Conservation (phyloP, 192 early-diverging fungal genomes). For the Linnemannia zychae region DNA sequence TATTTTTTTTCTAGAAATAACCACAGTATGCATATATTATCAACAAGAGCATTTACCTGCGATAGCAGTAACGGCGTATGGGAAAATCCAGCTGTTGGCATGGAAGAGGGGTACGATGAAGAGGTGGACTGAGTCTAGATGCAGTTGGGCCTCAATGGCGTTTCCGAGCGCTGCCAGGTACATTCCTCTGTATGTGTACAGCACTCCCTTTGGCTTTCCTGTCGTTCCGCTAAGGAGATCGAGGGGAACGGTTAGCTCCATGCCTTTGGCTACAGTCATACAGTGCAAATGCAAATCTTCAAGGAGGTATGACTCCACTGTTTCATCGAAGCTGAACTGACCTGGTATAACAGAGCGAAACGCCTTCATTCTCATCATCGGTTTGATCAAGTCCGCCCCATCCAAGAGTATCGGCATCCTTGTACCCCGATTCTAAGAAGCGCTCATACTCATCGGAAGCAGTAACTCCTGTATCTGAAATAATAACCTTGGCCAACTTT, state of each 20-base stretch:
- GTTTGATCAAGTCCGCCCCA: conserved; percentile 64
- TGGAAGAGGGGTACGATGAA: conserved; percentile 73
- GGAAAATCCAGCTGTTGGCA: conserved; percentile 60
- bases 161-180: conserved; percentile 65
- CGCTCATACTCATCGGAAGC: conserved; percentile 64
- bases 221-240: conserved; percentile 62
- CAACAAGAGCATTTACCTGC: conserved; percentile 25
- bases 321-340: too few relatives aligned
- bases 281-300: too few relatives aligned
- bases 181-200: conserved; percentile 66
- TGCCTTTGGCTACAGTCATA: too few relatives aligned
- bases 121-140: conserved; percentile 61
- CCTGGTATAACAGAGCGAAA: conserved; percentile 71
- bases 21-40: not conserved
- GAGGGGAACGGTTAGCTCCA: not conserved
- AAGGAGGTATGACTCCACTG: too few relatives aligned
- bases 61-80: conserved; percentile 48
- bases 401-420: conserved; percentile 35
- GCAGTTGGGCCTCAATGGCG: conserved; percentile 60
- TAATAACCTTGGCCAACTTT: conserved; percentile 37
- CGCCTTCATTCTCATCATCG: conserved; percentile 59
- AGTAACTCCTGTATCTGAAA: conserved; percentile 35
- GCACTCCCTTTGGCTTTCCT: conserved; percentile 69
- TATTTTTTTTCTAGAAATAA: not conserved
- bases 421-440: conserved; percentile 42